Evolutionary conservation across 108 stramenopile genomes (phyloP), one percentile per base, ranked within the genome.

Genomic region (Licmophora abbreviata): DNA sequence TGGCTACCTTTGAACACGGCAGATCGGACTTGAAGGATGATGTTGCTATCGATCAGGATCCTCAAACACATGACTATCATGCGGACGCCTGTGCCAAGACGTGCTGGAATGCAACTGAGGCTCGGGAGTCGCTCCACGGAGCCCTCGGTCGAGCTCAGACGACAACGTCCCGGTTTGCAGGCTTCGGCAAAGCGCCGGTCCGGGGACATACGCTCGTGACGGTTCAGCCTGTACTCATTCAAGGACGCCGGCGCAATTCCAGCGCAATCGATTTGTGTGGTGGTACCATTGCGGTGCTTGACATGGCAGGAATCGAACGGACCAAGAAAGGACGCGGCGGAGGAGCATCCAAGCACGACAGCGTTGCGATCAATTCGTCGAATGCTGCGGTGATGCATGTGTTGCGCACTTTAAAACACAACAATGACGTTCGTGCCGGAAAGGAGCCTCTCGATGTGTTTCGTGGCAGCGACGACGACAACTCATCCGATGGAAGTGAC

Each of bases 301-400:
- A 77, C 17, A 71, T 77, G 76, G 76, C 69, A 11, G 66, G 76
- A 2, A 44, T 61, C 5, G 76, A 71, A 55, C 53, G 59, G 8
- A 25, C 12, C 1, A 15, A 15, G n/a, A 24, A 41, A 29, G 50
- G 56, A 1, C 32, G 17, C 12, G 37, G 37, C 1, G 44, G 44
- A 18, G 57, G 51, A 17, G 21, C 15, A 23, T 14, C 20, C 9
- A 48, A 25, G 2, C 65, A 58, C 27, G 65, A 71, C 18, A 61
- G 44, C 17, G 51, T 71, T 30, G 46, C 40, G 14, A 30, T 35
- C 0, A 54, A 33, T 47, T 26, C 60, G 22, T 61, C 66, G 15
- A 61, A 46, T 26, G 54, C 57, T n/a, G 66, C 76, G 1, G 70
- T 77, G 7, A 22, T 77, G 48, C 56, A 68, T 30, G 71, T 69